Base-by-base conservation (phyloP, 106 monocot species). In the Cymbidium sinense region DNA sequence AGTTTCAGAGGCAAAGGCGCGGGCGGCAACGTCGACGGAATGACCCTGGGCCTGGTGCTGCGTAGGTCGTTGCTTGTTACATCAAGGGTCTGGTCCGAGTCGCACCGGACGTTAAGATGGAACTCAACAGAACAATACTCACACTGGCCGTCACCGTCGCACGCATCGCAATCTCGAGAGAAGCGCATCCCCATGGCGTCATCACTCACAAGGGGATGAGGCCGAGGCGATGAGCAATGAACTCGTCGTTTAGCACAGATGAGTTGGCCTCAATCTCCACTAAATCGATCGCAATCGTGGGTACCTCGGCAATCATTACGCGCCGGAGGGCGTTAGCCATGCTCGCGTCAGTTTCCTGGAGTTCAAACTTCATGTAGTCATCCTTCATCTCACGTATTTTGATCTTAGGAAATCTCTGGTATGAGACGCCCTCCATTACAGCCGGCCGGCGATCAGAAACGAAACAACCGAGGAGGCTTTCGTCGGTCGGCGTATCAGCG, bases 181-280 rank as follows among this genome's bases (percentile, higher is more conserved):
- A 95, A 90, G 50, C 94, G 87, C 96, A 98, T 98, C 23, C 30
- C 39, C 96, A 98, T 98, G 84, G 98, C 94, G 78, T 81, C 79
- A 21, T 85, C 83, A 34, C 78, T 76, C 72, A 82, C 85, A 64
- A 96, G 90, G 15, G 98, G 98, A 99, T 91, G 64, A 99, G 87
- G 19, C 98, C 98, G 23, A 99, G 90, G 44, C 98, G 83, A 80
- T 95, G 98, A 35, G 98, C 90, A 79, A 99, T 92, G 87, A 99
- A 99, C 87, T 99, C 94, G 83, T 99, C 98, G 82, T 99, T 99
- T 76, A 98, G 90, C 3, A 95, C 94, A 17, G 92, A 79, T 20
- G 94, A 99, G 87, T 99, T 99, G 61, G 80, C 87, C 87, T 89
- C 88, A 43, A 98, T 94, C 86, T 98, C 98, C 7, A 98, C 98